Evolutionary conservation across 2,329 filamentous ascomycete genomes (phyloP).

Genomic region (Colletotrichum sp.): DNA sequence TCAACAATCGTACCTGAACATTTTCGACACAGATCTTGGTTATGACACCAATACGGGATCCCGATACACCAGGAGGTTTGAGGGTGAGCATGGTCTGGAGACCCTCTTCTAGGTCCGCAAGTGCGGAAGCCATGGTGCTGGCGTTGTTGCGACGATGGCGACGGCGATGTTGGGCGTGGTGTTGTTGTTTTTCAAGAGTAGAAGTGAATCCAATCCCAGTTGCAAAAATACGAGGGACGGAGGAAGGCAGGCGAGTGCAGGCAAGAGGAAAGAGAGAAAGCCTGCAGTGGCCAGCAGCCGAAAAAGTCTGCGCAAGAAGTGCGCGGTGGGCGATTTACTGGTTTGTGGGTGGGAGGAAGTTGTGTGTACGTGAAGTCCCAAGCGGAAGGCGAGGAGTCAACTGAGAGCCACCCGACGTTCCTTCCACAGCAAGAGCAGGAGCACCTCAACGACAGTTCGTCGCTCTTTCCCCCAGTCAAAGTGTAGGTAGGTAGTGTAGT

Average conservation of each 20-base stretch:
- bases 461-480: slow-evolving; percentile 12
- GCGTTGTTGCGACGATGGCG: neutral
- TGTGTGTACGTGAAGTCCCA: slow-evolving; percentile 8
- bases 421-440: neutral
- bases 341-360: neutral
- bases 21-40: slow-evolving; percentile 88
- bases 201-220: neutral
- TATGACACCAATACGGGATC: slow-evolving; percentile 87
- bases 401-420: neutral
- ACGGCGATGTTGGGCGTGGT: neutral
- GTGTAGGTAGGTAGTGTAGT: neutral
- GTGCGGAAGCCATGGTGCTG: slow-evolving; percentile 71
- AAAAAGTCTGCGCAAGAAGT: neutral
- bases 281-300: neutral
- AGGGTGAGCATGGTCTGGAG: slow-evolving; percentile 90
- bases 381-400: slow-evolving; percentile 1
- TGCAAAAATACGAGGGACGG: slow-evolving; percentile 6
- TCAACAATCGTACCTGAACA: slow-evolving; percentile 74
- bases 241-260: neutral
- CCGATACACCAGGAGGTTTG: slow-evolving; percentile 93
- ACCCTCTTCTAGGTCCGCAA: slow-evolving; percentile 88
- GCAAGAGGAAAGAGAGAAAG: neutral
- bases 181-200: neutral
- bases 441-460: neutral
- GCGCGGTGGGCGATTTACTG: slow-evolving; percentile 13